These are phyloP conservation scores for Athelia sp. DNA, from an alignment of 1,284 basidiomycete genomes.

Conservation along the genomic window DNA sequence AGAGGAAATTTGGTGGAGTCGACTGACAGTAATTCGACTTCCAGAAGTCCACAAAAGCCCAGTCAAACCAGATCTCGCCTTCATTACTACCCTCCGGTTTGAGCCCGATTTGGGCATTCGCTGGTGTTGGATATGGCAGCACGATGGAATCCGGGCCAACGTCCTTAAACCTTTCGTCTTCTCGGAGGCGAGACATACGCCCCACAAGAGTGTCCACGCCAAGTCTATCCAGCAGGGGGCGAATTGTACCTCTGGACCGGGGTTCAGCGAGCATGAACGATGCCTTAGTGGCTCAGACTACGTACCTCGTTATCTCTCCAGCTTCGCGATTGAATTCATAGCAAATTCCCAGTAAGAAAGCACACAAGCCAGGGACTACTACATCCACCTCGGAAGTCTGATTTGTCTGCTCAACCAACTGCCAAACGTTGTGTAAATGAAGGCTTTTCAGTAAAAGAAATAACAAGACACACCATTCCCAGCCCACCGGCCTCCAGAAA, in stretches of 20 bases:
- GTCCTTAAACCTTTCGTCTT: constrained; percentile 88
- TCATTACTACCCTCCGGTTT: constrained; percentile 49
- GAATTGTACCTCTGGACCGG: constrained; percentile 62
- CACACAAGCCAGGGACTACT: constrained; percentile 86
- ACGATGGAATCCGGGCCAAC: constrained; percentile 80
- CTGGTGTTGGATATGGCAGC: constrained; percentile 38
- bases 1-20: background rate
- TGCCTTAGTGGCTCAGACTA: constrained; percentile 6
- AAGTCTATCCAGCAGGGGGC: constrained; percentile 82
- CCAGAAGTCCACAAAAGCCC: constrained; percentile 99
- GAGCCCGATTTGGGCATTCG: constrained; percentile 28
- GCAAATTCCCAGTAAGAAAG: constrained; percentile 88
- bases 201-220: constrained; percentile 87
- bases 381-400: constrained; percentile 85
- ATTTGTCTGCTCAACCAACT: constrained; percentile 94
- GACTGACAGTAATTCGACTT: constrained; percentile 92
- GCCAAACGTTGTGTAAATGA: constrained; percentile 1
- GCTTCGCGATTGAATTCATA: constrained; percentile 95
- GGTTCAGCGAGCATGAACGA: background rate
- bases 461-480: constrained; percentile 70
- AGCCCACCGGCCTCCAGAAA: constrained; percentile 90
- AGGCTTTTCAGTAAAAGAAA: constrained; percentile 2
- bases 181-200: constrained; percentile 82
- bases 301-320: constrained; percentile 82
- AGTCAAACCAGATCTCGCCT: constrained; percentile 96